Percentiles rank a stretch among this genome's conserved stretches.
Evolutionary conservation across 352 stramenopile genomes (phyloP).

Genomic region (Hyaloperonospora arabidopsidis): DNA sequence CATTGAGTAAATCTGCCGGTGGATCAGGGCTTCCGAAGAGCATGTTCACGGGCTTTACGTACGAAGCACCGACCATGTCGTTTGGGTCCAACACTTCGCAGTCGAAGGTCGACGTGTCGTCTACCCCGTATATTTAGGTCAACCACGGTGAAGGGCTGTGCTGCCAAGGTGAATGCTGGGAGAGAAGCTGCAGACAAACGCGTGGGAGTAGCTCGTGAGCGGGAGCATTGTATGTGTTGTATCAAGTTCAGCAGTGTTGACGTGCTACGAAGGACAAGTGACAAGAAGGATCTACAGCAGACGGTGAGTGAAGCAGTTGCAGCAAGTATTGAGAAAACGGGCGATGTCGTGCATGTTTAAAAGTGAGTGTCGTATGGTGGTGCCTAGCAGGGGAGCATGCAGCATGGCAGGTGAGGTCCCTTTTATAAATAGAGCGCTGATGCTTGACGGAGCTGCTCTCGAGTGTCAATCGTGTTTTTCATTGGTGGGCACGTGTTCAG

Average conservation of each 20-base stretch:
- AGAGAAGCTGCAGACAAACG: too few relatives aligned
- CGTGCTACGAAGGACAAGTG: constrained; percentile 10
- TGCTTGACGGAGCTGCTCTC: constrained; percentile 19
- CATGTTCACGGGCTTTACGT: constrained; percentile 86
- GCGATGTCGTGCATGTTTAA: constrained; percentile 17
- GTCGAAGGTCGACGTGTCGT: constrained; percentile 79
- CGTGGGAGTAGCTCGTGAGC: constrained; percentile 1
- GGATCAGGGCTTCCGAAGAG: constrained; percentile 58
- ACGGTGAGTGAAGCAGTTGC: constrained; percentile 18
- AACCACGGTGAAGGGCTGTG: constrained; percentile 11
- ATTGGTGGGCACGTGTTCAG: constrained; percentile 10
- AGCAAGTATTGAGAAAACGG: constrained; percentile 16
- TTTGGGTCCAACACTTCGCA: constrained; percentile 83
- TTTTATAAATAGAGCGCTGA: constrained; percentile 37
- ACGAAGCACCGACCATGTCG: constrained; percentile 74
- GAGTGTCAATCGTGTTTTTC: constrained; percentile 8
- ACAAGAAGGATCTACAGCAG: constrained; percentile 1
- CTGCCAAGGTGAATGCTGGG: constrained; percentile 8
- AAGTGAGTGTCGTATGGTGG: constrained; percentile 14
- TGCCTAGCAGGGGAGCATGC: too few relatives aligned
- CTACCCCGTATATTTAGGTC: constrained; percentile 83
- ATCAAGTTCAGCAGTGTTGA: constrained; percentile 8
- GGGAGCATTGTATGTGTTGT: constrained; percentile 13
- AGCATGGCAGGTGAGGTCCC: constrained; percentile 1
- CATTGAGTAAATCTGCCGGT: constrained; percentile 59